Evolutionary conservation across 1,284 basidiomycete species (phyloP).

Genomic region (Hymenochaete sp.): DNA sequence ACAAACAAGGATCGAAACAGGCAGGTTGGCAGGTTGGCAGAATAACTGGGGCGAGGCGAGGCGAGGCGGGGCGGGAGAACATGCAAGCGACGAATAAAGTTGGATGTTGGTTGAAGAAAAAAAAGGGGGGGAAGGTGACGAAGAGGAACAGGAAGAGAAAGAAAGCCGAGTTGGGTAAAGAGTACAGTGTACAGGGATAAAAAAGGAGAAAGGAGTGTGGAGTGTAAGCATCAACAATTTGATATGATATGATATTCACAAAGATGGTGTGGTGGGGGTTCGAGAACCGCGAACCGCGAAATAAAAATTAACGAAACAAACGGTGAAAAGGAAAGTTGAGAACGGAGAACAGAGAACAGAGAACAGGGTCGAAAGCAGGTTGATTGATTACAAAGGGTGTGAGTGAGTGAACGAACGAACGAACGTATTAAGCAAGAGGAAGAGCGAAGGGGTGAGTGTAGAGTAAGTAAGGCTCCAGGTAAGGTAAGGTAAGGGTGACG

Average conservation of each 20-base stretch:
- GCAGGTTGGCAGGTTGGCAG: neutral
- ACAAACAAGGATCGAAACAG: neutral
- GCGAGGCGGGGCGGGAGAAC: neutral
- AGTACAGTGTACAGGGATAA: neutral
- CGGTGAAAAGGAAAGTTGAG: neutral
- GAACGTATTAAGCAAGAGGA: too few species aligned
- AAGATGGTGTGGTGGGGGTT: neutral
- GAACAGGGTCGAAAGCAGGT: neutral
- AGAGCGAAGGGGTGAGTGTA: neutral
- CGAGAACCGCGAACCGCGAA: neutral
- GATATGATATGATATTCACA: neutral
- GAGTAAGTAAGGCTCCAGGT: constrained; percentile 3
- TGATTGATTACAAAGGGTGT: too few species aligned
- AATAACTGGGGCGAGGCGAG: neutral
- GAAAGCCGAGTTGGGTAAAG: neutral
- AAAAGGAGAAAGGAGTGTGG: neutral
- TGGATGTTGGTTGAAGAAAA: neutral
- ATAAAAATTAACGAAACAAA: neutral
- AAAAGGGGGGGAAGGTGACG: neutral
- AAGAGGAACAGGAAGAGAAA: constrained; percentile 2
- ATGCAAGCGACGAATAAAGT: neutral
- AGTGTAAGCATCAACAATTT: neutral
- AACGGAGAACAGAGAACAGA: neutral
- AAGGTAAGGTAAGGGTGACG: neutral
- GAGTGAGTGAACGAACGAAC: too few species aligned